phyloP scores from a whole-genome alignment of 768 basidiomycete genomes.

The Boletus rubescentipes region DNA sequence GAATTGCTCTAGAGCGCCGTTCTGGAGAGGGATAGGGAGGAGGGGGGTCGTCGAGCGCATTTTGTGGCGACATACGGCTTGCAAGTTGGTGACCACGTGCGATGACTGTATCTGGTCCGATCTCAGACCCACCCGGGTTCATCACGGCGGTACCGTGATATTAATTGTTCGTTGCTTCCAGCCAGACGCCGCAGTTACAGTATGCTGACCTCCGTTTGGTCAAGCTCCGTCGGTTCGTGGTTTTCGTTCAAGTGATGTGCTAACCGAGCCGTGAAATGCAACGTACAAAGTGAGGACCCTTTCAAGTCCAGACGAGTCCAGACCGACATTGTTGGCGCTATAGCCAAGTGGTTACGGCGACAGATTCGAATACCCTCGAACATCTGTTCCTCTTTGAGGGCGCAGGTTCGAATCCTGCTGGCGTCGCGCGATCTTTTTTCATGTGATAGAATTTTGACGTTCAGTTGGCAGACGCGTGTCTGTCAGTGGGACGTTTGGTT shows the following conservation, averaged over 20 bases:
- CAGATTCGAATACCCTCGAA: slow-evolving; percentile 53
- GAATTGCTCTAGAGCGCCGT: slow-evolving; percentile 40
- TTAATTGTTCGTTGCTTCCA: neutral
- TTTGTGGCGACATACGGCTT: slow-evolving; percentile 14
- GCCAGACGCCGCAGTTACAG: no score
- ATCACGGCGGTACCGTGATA: neutral
- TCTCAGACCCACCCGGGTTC: no score
- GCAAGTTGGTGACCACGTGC: neutral
- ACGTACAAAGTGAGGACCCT: neutral
- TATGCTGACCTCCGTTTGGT: neutral
- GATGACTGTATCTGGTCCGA: neutral
- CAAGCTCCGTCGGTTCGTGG: neutral
- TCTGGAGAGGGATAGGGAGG: slow-evolving; percentile 64
- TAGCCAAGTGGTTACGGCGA: slow-evolving; percentile 81
- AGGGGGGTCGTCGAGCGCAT: slow-evolving; percentile 51
- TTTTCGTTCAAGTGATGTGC: no score
- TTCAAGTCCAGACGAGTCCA: neutral
- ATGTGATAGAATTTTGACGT: neutral
- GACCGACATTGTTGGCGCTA: slow-evolving; percentile 37
- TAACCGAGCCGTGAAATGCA: neutral
- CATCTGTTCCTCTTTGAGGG: slow-evolving; percentile 65
- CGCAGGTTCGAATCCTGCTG: slow-evolving; percentile 71
- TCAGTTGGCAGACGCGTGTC: neutral
- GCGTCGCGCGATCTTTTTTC: slow-evolving; percentile 42
- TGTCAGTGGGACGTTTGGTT: neutral